phyloP scores from a whole-genome alignment of 1,284 basidiomycete genomes.

The Ustanciosporium gigantosporum region DNA sequence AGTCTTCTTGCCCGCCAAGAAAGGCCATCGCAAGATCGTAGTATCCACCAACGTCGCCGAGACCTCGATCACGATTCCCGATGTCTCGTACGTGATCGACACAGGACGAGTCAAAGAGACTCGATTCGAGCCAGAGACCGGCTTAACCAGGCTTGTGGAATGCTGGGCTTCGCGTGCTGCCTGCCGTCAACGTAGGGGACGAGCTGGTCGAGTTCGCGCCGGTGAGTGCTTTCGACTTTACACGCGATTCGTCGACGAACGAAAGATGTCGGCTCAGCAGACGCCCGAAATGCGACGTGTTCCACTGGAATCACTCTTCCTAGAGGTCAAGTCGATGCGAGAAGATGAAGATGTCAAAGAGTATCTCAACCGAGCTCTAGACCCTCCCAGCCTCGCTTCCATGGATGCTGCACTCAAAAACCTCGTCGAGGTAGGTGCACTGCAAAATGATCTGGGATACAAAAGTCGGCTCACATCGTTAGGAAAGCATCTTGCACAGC shows the following conservation, averaged over 20 bases:
- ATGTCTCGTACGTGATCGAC: constrained; percentile 64
- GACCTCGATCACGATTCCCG: constrained; percentile 85
- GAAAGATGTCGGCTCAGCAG: constrained; percentile 72
- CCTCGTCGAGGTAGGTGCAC: constrained; percentile 77
- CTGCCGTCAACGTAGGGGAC: constrained; percentile 80
- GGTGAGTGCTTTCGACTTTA: constrained; percentile 68
- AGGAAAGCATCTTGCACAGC: constrained; percentile 76
- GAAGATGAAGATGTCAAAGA: constrained; percentile 76
- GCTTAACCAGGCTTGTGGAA: constrained; percentile 77
- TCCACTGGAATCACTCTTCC: constrained; percentile 79
- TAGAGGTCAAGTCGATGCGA: constrained; percentile 81
- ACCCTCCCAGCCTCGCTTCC: constrained; percentile 76
- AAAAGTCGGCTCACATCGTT: constrained; percentile 73
- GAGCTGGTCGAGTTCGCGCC: constrained; percentile 77
- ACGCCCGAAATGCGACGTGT: constrained; percentile 85
- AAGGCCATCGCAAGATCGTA: constrained; percentile 76
- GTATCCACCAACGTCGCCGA: constrained; percentile 88
- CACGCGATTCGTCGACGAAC: constrained; percentile 72
- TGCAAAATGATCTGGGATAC: constrained; percentile 67
- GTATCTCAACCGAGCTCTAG: constrained; percentile 75
- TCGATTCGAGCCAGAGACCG: constrained; percentile 75
- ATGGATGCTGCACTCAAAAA: constrained; percentile 78
- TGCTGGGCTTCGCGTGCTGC: constrained; percentile 80
- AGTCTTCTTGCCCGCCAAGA: constrained; percentile 70
- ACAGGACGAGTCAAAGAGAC: constrained; percentile 90